These are phyloP conservation scores for Podospora tetraspora DNA, from an alignment of 495 filamentous ascomycete species.

Conservation along the genomic window DNA sequence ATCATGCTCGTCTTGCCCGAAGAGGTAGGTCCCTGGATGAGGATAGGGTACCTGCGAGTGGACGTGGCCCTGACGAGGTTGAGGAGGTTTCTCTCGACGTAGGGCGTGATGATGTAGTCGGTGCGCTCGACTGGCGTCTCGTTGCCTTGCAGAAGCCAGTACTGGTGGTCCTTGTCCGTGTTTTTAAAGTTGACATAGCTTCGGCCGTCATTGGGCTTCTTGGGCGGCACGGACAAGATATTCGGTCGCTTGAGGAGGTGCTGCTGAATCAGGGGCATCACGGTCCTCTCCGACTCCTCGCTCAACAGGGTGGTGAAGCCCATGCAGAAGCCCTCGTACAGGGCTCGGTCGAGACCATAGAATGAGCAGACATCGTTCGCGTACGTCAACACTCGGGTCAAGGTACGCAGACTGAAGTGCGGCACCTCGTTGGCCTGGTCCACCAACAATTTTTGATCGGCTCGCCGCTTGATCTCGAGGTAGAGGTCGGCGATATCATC, in stretches of 20 bases:
- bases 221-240: conserved; percentile 71
- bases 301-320: conserved; percentile 86
- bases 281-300: conserved; percentile 65
- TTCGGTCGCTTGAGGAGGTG: conserved; percentile 61
- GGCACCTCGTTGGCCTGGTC: conserved; percentile 91
- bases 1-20: conserved; percentile 99
- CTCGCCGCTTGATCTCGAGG: conserved; percentile 74
- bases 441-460: conserved; percentile 75
- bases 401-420: conserved; percentile 90
- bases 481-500: conserved; percentile 80
- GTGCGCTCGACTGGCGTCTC: conserved; percentile 61
- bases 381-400: conserved; percentile 87
- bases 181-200: conserved; percentile 74
- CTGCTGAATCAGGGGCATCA: conserved; percentile 75
- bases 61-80: conserved; percentile 91
- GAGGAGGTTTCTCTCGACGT: conserved; percentile 86
- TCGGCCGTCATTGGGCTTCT: conserved; percentile 65
- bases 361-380: conserved; percentile 74
- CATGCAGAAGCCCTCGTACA: conserved; percentile 98
- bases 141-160: conserved; percentile 80
- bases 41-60: conserved; percentile 82
- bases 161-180: conserved; percentile 59
- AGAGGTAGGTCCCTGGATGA: conserved; percentile 97
- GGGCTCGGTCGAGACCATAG: conserved; percentile 79
- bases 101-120: conserved; percentile 95